Conservation (phyloP, 768 basidiomycete species). For the Rubroboletus pulcherrimus region DNA sequence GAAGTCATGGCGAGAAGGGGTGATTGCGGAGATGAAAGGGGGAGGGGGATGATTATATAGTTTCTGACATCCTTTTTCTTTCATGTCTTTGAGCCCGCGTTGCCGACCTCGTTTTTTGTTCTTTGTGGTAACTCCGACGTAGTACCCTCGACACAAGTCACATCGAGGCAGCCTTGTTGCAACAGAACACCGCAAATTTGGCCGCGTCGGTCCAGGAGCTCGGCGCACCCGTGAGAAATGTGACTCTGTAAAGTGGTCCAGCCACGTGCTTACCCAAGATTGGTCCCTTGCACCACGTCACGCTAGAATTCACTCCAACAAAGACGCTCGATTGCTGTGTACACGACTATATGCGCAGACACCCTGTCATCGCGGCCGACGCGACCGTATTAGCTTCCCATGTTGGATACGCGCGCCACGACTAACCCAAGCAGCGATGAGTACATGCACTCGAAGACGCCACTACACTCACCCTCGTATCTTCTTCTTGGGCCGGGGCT, state of each 20-base stretch:
- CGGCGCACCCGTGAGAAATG: conserved; percentile 29
- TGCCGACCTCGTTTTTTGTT: conserved; percentile 41
- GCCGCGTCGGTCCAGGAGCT: conserved; percentile 10
- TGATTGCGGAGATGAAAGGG: conserved; percentile 17
- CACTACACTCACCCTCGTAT: conserved; percentile 63
- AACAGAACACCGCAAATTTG: conserved; percentile 15
- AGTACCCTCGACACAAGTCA: conserved; percentile 32
- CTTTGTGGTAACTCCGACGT: conserved; percentile 38
- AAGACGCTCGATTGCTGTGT: conserved; percentile 11
- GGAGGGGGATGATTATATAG: conserved; percentile 28
- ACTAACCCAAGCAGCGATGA: conserved; percentile 32
- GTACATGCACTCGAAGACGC: background rate
- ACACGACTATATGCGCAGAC: conserved; percentile 7
- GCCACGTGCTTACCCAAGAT: conserved; percentile 21
- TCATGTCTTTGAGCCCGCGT: conserved; percentile 36
- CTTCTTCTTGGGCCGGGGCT: conserved; percentile 66
- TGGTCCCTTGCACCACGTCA: conserved; percentile 14
- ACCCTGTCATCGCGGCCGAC: conserved; percentile 35
- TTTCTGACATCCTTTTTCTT: conserved; percentile 31
- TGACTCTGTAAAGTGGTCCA: conserved; percentile 26
- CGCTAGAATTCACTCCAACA: conserved; percentile 7
- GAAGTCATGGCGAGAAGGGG: conserved; percentile 25
- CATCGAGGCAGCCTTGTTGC: conserved; percentile 37
- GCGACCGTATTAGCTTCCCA: conserved; percentile 71
- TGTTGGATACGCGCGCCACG: conserved; percentile 74